Percentiles rank a stretch among this genome's conserved stretches.
phyloP scores from a whole-genome alignment of 495 filamentous ascomycete species.

The Penicilliopsis zonata region DNA sequence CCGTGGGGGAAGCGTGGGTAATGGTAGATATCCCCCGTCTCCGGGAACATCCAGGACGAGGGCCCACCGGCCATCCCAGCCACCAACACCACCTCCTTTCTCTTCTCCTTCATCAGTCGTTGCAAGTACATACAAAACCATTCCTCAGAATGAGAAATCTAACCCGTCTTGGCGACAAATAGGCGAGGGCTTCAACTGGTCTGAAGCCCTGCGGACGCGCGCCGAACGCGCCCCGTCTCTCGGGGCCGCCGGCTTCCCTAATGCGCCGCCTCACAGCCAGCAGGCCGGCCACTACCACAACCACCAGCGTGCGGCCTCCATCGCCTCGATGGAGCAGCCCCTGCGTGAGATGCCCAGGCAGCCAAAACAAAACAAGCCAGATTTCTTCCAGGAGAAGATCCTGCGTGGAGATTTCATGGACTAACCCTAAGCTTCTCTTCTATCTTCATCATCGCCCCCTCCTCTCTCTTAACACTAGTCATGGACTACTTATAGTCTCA shows the following conservation, averaged over 20 bases:
- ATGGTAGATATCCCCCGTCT: conserved; percentile 33
- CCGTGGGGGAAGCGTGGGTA: conserved; percentile 35
- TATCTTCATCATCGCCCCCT: not conserved
- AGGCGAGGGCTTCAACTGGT: conserved; percentile 93
- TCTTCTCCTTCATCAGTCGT: conserved; percentile 9
- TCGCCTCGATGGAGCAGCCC: conserved; percentile 54
- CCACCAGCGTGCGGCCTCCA: conserved; percentile 47
- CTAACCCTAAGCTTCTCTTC: conserved; percentile 25
- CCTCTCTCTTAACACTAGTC: conserved; percentile 1
- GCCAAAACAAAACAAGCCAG: conserved; percentile 59
- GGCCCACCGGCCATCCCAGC: conserved; percentile 12
- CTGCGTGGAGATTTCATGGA: conserved; percentile 98
- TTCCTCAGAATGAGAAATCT: conserved; percentile 32
- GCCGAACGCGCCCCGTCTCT: conserved; percentile 70
- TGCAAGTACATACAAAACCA: conserved; percentile 28
- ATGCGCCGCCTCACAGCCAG: conserved; percentile 16
- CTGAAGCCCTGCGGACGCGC: conserved; percentile 80
- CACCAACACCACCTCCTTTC: too few relatives aligned
- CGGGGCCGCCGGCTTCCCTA: conserved; percentile 24
- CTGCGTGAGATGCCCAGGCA: conserved; percentile 56
- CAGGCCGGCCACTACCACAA: conserved; percentile 17
- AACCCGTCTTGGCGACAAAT: conserved; percentile 37
- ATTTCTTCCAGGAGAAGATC: conserved; percentile 92
- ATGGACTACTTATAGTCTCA: not conserved
- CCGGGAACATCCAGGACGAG: conserved; percentile 10